Base-by-base conservation (phyloP, 139 green algal species). In the Astrephomene gubernaculifera region DNA sequence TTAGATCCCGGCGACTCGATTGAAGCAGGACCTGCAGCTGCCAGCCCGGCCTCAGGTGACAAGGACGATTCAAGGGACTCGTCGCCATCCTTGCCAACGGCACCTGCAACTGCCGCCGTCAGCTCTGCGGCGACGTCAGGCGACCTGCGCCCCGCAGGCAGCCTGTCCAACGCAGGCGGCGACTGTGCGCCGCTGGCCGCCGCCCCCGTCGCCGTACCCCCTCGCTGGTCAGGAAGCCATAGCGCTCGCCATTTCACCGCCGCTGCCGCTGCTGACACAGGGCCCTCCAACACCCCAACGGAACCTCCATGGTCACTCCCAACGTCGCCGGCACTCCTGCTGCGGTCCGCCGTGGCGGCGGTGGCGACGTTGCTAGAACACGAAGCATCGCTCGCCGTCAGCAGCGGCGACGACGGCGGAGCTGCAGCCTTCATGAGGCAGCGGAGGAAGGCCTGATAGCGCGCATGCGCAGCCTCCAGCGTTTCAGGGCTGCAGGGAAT, bases 351-450 rank as follows among this genome's bases (percentile, higher is more conserved):
- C 57, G 57, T 22, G 19, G 49, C 49, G 12, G 49, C 49, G 12
- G 12, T 57, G 49, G 12, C 49, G 49, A 17, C 12, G 49, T 57
- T n/a, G n/a, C n/a, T n/a, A n/a, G n/a, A n/a, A n/a, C n/a, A n/a
- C n/a, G n/a, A n/a, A n/a, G n/a, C n/a, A n/a, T n/a, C n/a, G n/a
- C n/a, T 57, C 17, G 49, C 49, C 17, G 17, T 57, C 49, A 57
- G 49, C 49, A 57, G 49, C 14, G 17, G 49, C 17, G 12, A 12
- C 49, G 14, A 12, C 41, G 38, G 68, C 65, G 45, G 65, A 7
- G 68, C 68, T 36, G 61, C 76, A 19, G 76, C 63, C 31, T 41
- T 44, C 63, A 85, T 52, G 9, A 85, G 33, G 79, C 79, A 67
- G 17, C 64, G 63, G 2, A 76, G 44, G 2, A n/a, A 22, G 22